Conservation (phyloP, 768 basidiomycete species). For the Vishniacozyma victoriae region DNA sequence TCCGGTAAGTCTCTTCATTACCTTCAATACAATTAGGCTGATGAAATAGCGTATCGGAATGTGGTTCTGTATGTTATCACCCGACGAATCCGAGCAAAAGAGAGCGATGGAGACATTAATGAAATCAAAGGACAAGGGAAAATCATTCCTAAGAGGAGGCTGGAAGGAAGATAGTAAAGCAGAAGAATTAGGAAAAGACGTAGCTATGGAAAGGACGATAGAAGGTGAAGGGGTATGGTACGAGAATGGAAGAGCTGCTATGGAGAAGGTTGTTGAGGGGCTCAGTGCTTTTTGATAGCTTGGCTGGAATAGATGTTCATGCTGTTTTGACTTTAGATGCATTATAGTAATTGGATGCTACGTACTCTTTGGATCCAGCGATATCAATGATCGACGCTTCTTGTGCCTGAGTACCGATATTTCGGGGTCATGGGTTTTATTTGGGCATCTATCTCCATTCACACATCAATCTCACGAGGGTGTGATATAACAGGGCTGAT, state of each 20-base stretch:
- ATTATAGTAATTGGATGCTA: neutral
- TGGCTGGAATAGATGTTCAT: neutral
- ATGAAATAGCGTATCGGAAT: neutral
- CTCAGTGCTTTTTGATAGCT: constrained; percentile 20
- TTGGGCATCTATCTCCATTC: neutral
- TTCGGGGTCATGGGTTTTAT: neutral
- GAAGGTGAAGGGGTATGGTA: constrained; percentile 16
- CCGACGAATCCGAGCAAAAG: constrained; percentile 23
- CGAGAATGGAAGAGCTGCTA: constrained; percentile 20
- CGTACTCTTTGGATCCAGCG: neutral
- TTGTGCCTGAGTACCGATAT: neutral
- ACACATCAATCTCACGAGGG: neutral
- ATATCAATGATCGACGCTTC: neutral
- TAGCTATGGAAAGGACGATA: constrained; percentile 17
- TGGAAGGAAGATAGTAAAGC: constrained; percentile 36
- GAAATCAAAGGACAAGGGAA: constrained; percentile 27
- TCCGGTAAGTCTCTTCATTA: constrained; percentile 25
- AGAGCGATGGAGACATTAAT: constrained; percentile 14
- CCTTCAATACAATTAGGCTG: neutral
- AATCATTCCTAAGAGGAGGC: constrained; percentile 24
- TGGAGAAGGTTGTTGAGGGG: constrained; percentile 27
- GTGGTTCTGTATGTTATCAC: constrained; percentile 26
- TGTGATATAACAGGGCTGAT: too few species aligned
- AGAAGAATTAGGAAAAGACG: constrained; percentile 6
- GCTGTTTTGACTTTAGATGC: neutral